Evolutionary conservation across 176 grass and related monocot genomes (phyloP), one percentile per base, ranked within the genome.

Genomic region (Carex littledalei): DNA sequence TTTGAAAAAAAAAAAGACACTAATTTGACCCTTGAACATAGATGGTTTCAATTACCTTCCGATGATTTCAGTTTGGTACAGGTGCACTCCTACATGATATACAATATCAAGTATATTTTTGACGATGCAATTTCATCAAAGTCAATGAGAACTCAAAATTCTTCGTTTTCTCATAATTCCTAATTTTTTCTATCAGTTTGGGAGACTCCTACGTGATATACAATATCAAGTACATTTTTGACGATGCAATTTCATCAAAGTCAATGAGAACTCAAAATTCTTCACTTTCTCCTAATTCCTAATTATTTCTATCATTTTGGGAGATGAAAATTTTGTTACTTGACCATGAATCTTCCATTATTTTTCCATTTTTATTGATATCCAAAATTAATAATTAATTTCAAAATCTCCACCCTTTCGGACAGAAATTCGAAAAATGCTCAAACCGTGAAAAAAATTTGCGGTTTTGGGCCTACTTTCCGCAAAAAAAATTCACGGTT

Each of bases 161-260:
- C 31, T 20, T 81, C 55, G 63, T 18, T n/a, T 24, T 16, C 11
- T 64, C 54, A 43, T 60, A 82, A 82, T 82, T 82, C 61, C 56
- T 67, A 81, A 32, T 11, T 83, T 65, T 8, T 83, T 83, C 62
- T 49, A 83, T 55, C 21, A 29, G 60, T 83, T 83, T 54, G 81
- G 81, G 63, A 63, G 22, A 69, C n/a, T n/a, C n/a, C n/a, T n/a
- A n/a, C n/a, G n/a, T n/a, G n/a, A n/a, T n/a, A n/a, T n/a, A n/a
- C n/a, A n/a, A n/a, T n/a, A n/a, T n/a, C n/a, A n/a, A 2, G 17
- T 41, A 71, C 24, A 34, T 35, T 74, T 45, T 67, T 47, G 20
- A 29, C 34, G 24, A 76, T 53, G 22, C 47, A 54, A 77, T 29
- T 54, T 29, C 26, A 56, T 78, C 13, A 57, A 78, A 77, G 78